Base-by-base conservation (phyloP, 2,329 filamentous ascomycete species). In the Leptographium flavum region DNA sequence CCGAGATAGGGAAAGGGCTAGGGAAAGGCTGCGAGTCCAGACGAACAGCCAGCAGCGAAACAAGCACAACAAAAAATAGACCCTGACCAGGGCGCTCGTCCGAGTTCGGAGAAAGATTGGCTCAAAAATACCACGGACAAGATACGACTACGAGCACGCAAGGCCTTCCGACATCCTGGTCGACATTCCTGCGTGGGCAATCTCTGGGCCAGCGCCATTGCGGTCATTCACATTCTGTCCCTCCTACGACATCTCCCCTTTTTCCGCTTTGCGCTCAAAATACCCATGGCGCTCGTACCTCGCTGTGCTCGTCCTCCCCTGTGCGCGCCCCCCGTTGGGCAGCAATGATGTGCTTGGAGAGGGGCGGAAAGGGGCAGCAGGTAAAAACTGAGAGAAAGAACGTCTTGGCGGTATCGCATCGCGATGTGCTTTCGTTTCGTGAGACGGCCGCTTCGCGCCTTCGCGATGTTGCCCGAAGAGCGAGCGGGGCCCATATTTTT, bases 401-500 rank as follows among this genome's bases (percentile, higher is more conserved):
- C 14, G 37, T 40, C 39, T 40, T 31, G 39, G 30, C 30, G 28
- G 27, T n/a, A 32, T 41, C 28, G 39, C 31, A 30, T 41, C 28
- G 27, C 39, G 39, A 39, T 21, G 21, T 40, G 15, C 14, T 28
- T 15, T 10, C 28, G 15, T 17, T 25, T 14, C n/a, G 17, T 19
- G 35, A 37, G 17, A 37, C 19, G 27, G 19, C 21, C 22, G 32
- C 41, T 36, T 43, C 41, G 41, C 41, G 41, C 28, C 41, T 43
- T 43, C 41, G 41, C 32, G 41, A 27, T 36, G 27, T 33, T 5
- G 32, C n/a, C 21, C 23, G 21, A 43, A 43, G 41, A 32, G 30
- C 41, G 41, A 43, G 41, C 10, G 3, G 17, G 41, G 8, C 31
- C 41, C 40, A 33, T 4, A n/a, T 25, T 35, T 42, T 25, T 25